phyloP scores from a whole-genome alignment of 176 grass and related monocot genomes.

The Chloris gayana region DNA sequence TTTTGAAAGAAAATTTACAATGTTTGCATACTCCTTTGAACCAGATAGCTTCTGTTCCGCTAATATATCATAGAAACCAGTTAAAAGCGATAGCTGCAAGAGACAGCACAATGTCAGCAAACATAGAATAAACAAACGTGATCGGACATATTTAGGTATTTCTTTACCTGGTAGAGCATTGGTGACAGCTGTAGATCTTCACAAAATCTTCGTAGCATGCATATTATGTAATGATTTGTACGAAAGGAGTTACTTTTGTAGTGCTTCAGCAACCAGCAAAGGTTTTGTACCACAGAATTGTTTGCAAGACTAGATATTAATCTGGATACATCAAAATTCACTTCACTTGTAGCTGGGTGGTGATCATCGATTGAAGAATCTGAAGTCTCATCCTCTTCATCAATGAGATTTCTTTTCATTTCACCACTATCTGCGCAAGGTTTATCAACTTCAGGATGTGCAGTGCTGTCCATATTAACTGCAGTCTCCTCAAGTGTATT shows the following conservation, averaged over 20 bases:
- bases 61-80: conserved; percentile 83
- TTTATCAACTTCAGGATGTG: conserved; percentile 40
- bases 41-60: conserved; percentile 67
- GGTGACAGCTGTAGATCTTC: conserved; percentile 87
- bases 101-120: conserved; percentile 30
- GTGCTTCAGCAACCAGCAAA: conserved; percentile 92
- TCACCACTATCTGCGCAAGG: conserved; percentile 30
- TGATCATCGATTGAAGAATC: conserved; percentile 85
- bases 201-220: conserved; percentile 90
- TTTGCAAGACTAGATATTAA: conserved; percentile 77
- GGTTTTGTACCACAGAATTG: conserved; percentile 85
- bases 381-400: conserved; percentile 50
- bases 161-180: conserved; percentile 95
- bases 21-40: conserved; percentile 75
- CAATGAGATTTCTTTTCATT: conserved; percentile 49
- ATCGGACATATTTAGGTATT: conserved; percentile 19
- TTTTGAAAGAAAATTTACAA: conserved; percentile 92
- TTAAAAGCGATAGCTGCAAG: conserved; percentile 89
- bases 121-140: conserved; percentile 10
- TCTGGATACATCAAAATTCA: conserved; percentile 80
- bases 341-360: conserved; percentile 77
- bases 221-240: conserved; percentile 96
- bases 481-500: conserved; percentile 46
- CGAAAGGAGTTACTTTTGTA: conserved; percentile 85
- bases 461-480: conserved; percentile 35